A percentile compares a stretch with the other conserved stretches of the same genome.
These are phyloP conservation scores for Cochlearia excelsa DNA, from an alignment of 345 rosid genomes.

Conservation along the genomic window DNA sequence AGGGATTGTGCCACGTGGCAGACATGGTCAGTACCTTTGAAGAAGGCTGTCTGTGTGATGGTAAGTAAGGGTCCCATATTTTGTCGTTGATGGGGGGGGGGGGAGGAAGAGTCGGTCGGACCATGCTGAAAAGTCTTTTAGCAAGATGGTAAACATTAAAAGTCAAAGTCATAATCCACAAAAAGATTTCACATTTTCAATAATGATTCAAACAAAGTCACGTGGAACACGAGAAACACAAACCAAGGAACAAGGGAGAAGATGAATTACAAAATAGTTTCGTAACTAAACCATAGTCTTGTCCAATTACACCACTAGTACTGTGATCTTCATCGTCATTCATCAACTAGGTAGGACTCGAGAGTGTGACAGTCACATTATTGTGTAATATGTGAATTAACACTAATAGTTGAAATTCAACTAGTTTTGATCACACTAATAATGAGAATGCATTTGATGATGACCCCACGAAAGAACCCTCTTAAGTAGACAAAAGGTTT, in stretches of 20 bases:
- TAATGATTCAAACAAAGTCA: too few relatives aligned
- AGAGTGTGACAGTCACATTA: neutral
- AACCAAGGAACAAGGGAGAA: too few relatives aligned
- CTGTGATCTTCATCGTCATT: too few relatives aligned
- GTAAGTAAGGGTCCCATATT: slow-evolving; percentile 15
- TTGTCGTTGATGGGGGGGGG: slow-evolving; percentile 30
- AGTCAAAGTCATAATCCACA: too few relatives aligned
- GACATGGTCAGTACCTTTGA: slow-evolving; percentile 21
- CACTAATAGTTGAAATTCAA: neutral
- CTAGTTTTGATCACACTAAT: too few relatives aligned
- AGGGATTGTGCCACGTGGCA: slow-evolving; percentile 26
- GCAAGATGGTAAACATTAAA: too few relatives aligned
- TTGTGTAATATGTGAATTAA: neutral
- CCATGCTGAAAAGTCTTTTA: slow-evolving; percentile 18
- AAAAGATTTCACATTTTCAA: too few relatives aligned
- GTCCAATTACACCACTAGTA: neutral
- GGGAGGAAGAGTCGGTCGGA: slow-evolving; percentile 26
- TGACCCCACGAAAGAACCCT: slow-evolving; percentile 12
- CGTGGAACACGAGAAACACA: neutral
- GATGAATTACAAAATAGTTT: neutral
- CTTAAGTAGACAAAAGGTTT: slow-evolving; percentile 31
- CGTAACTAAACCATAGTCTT: neutral
- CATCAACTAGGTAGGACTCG: too few relatives aligned
- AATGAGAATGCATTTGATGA: slow-evolving; percentile 20
- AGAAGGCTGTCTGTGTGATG: neutral